A percentile compares a stretch with the other conserved stretches of the same genome.
phyloP scores from a whole-genome alignment of 2,329 filamentous ascomycete genomes.

The Fusarium newnesense region DNA sequence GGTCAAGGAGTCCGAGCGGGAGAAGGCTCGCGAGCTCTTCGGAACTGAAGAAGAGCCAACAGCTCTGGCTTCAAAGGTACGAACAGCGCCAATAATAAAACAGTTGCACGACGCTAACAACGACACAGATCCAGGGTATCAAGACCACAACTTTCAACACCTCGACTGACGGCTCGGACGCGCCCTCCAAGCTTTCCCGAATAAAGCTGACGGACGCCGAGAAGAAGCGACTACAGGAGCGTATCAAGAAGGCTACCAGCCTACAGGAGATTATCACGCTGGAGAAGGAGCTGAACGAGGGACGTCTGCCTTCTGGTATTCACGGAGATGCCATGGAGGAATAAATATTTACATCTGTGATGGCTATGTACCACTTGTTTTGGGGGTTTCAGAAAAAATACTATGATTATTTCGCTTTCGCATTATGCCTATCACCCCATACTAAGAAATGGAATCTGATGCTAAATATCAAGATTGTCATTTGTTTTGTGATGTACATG shows the following conservation, averaged over 20 bases:
- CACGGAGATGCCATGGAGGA: slow-evolving; percentile 70
- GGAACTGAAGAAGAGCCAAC: slow-evolving; percentile 83
- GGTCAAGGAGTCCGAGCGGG: slow-evolving; percentile 86
- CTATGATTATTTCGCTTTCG: slow-evolving; percentile 22
- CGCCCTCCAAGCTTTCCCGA: slow-evolving; percentile 73
- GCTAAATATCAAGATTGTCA: neutral
- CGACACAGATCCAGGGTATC: slow-evolving; percentile 76
- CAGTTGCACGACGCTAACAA: slow-evolving; percentile 15
- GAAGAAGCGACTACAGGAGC: slow-evolving; percentile 83
- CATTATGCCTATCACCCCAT: slow-evolving; percentile 16
- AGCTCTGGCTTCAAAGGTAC: slow-evolving; percentile 77
- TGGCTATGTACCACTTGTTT: slow-evolving; percentile 7
- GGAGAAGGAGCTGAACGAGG: slow-evolving; percentile 93
- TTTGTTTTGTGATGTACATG: neutral
- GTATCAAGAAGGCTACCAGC: slow-evolving; percentile 89
- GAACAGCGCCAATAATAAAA: neutral
- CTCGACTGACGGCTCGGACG: slow-evolving; percentile 56
- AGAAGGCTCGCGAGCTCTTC: slow-evolving; percentile 81
- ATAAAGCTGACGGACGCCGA: slow-evolving; percentile 90
- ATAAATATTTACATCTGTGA: slow-evolving; percentile 46
- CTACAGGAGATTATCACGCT: slow-evolving; percentile 88
- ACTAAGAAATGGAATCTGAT: neutral
- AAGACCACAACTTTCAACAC: slow-evolving; percentile 80
- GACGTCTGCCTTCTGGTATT: slow-evolving; percentile 79
- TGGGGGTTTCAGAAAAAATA: slow-evolving; percentile 25